Percentiles rank a stretch among this genome's conserved stretches.
phyloP scores from a whole-genome alignment of 2,329 filamentous ascomycete genomes.

The Epichloe gansuensis region DNA sequence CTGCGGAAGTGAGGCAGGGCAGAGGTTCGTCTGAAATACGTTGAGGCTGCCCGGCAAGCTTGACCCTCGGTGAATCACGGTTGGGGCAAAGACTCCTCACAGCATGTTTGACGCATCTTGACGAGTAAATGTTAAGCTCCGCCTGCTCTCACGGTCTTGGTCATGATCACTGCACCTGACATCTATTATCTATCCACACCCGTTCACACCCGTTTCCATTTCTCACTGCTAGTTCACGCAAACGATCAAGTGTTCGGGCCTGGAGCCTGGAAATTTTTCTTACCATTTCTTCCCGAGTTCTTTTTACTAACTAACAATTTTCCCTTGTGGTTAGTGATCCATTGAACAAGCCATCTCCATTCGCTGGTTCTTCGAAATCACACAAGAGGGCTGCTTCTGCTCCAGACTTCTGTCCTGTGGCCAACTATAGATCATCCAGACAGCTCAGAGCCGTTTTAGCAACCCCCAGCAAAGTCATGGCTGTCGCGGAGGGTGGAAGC shows the following conservation, averaged over 20 bases:
- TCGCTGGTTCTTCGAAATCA: conserved; percentile 15
- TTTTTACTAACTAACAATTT: not conserved
- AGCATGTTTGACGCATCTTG: not conserved
- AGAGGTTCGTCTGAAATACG: conserved; percentile 1
- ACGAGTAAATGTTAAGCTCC: not conserved
- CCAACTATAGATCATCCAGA: conserved; percentile 4
- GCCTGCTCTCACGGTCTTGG: not conserved
- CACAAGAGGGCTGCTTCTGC: conserved; percentile 41
- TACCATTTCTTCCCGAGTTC: not conserved
- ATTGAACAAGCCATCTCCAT: conserved; percentile 9
- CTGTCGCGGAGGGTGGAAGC: not conserved
- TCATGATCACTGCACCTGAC: not conserved
- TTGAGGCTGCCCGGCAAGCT: not conserved
- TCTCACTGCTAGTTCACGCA: not conserved
- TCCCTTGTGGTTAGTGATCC: conserved; percentile 6
- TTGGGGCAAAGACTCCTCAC: not conserved
- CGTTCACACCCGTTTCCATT: not conserved
- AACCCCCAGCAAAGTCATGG: conserved; percentile 9
- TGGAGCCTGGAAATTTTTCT: not conserved
- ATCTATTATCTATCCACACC: not conserved
- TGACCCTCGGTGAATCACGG: conserved; percentile 4
- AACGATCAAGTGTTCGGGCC: not conserved
- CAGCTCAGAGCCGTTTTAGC: conserved; percentile 10
- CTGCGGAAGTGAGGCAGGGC: not conserved
- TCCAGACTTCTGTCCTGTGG: conserved; percentile 27